These are phyloP conservation scores for Apiotrichum veenhuisii DNA, from an alignment of 1,284 basidiomycete genomes.

Conservation along the genomic window DNA sequence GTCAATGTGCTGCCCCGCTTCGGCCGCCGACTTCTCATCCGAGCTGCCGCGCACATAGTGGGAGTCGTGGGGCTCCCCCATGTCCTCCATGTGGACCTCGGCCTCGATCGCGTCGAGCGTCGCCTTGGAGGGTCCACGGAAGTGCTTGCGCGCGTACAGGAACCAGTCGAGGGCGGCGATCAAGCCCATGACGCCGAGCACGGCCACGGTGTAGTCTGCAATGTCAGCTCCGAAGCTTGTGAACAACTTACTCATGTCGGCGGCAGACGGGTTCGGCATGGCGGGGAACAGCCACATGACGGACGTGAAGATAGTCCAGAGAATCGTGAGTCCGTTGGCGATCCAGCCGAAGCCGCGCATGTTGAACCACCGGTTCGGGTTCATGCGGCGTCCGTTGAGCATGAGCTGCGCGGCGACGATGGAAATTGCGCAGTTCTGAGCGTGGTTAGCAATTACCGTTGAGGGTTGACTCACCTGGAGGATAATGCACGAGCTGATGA, in stretches of 20 bases:
- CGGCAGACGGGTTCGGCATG: conserved; percentile 6
- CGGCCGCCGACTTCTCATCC: too few relatives aligned
- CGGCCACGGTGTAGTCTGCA: conserved; percentile 15
- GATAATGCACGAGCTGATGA: conserved; percentile 19
- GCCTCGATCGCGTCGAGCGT: conserved; percentile 9
- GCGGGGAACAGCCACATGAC: conserved; percentile 21
- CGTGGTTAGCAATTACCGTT: too few relatives aligned
- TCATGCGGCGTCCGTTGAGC: conserved; percentile 8
- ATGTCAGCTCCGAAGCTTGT: not conserved
- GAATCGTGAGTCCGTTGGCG: conserved; percentile 7
- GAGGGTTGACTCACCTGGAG: not conserved
- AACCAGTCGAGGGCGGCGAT: conserved; percentile 15
- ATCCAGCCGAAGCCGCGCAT: conserved; percentile 13
- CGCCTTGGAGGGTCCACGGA: conserved; percentile 9
- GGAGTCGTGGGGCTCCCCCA: not conserved
- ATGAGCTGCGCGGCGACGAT: conserved; percentile 12
- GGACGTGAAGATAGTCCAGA: conserved; percentile 10
- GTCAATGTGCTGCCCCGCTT: too few relatives aligned
- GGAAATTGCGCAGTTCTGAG: conserved; percentile 7
- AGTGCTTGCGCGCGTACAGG: conserved; percentile 16
- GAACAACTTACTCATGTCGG: conserved; percentile 13
- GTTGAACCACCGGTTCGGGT: conserved; percentile 14
- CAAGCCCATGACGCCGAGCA: conserved; percentile 12
- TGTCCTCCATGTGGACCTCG: not conserved
- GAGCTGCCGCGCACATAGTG: not conserved